A percentile compares a stretch with the other conserved stretches of the same genome.
These are phyloP conservation scores for Spathaspora hagerdaliae DNA, from an alignment of 805 yeast genomes.

Conservation along the genomic window DNA sequence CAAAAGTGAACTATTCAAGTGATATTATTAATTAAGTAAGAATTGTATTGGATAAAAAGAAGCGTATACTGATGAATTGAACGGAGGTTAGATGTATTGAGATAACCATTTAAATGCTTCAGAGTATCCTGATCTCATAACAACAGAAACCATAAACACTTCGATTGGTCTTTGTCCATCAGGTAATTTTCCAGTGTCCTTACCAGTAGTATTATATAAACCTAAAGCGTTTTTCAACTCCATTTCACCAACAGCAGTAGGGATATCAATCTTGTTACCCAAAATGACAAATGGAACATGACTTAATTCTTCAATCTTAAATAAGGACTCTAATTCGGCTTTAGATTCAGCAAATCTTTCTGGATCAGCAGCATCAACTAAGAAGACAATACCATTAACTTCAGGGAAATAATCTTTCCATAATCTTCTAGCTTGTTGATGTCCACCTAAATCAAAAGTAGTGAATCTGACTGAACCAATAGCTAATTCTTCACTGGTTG, in stretches of 20 bases:
- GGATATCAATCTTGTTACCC: slow-evolving; percentile 95
- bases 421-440: slow-evolving; percentile 96
- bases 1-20: not conserved
- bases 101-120: slow-evolving; percentile 99
- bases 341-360: slow-evolving; percentile 93
- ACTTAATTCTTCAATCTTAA: slow-evolving; percentile 86
- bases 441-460: slow-evolving; percentile 98
- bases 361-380: slow-evolving; percentile 96
- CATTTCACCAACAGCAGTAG: slow-evolving; percentile 90
- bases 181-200: slow-evolving; percentile 59
- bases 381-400: slow-evolving; percentile 93
- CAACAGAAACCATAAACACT: slow-evolving; percentile 95
- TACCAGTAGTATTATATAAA: slow-evolving; percentile 81
- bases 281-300: slow-evolving; percentile 88
- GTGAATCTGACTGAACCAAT: slow-evolving; percentile 96
- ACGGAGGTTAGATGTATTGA: slow-evolving; percentile 66
- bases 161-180: slow-evolving; percentile 87
- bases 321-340: slow-evolving; percentile 89
- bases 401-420: slow-evolving; percentile 99
- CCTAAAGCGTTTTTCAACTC: slow-evolving; percentile 90
- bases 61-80: not conserved
- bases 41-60: too few species aligned
- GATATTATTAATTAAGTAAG: too few species aligned
- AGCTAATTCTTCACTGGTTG: slow-evolving; percentile 96
- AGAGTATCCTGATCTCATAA: slow-evolving; percentile 97